phyloP scores from a whole-genome alignment of 306 rosid genomes.

The Casuarina cunninghamiana region DNA sequence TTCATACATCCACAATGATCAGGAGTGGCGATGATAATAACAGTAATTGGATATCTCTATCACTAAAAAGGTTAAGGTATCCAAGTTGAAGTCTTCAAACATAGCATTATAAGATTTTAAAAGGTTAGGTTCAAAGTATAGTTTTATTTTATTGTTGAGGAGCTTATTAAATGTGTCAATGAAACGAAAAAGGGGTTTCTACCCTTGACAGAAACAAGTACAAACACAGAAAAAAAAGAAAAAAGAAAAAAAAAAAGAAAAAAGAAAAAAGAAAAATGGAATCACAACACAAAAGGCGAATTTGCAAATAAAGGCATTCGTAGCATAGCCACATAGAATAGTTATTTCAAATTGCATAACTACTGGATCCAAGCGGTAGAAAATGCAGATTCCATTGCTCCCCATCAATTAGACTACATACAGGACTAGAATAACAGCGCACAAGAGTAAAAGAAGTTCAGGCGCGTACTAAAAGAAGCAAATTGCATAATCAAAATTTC shows the following conservation, averaged over 20 bases:
- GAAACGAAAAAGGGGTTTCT: neutral
- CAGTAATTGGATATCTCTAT: neutral
- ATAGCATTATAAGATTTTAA: neutral
- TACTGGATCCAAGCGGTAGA: constrained; percentile 11
- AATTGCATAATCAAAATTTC: neutral
- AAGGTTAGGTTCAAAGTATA: neutral
- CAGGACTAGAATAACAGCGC: neutral
- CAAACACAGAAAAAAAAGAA: neutral
- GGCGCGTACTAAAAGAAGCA: neutral
- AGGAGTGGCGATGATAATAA: neutral
- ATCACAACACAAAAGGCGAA: neutral
- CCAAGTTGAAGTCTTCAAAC: neutral
- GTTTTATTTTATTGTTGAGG: neutral
- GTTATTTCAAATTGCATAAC: neutral
- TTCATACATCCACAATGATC: neutral
- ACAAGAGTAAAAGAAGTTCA: neutral
- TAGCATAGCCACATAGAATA: neutral
- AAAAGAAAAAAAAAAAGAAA: neutral
- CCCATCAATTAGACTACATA: neutral
- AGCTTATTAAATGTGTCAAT: neutral
- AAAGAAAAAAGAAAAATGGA: neutral
- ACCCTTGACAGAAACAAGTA: neutral
- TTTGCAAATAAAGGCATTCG: neutral
- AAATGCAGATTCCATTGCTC: neutral
- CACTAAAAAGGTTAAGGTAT: neutral